A percentile compares a stretch with the other conserved stretches of the same genome.
Conservation (phyloP, 2,329 filamentous ascomycete species). For the Coleophoma crateriformis region DNA sequence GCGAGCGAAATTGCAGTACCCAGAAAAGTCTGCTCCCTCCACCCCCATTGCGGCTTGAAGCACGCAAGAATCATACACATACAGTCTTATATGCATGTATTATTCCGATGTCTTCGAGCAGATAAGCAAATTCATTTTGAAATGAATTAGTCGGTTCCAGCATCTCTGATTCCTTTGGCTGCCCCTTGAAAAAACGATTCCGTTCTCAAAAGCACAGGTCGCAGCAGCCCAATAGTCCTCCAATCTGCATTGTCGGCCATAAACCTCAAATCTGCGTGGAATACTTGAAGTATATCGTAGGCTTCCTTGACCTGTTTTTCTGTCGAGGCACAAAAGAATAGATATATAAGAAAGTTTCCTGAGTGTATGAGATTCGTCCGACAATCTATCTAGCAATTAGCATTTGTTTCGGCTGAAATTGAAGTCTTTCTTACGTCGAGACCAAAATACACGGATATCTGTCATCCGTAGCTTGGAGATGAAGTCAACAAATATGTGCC, state of each 20-base stretch:
- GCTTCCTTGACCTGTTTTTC: conserved; percentile 8
- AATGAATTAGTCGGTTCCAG: not conserved
- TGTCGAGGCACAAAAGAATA: conserved; percentile 37
- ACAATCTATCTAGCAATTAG: conserved; percentile 9
- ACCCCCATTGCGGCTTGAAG: no score
- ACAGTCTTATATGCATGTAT: no score
- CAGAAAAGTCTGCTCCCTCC: not conserved
- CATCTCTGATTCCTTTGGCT: conserved; percentile 7
- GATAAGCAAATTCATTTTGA: no score
- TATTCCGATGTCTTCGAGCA: no score
- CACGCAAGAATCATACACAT: no score
- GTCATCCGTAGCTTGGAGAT: conserved; percentile 1
- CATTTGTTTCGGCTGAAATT: not conserved
- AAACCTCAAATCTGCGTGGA: conserved; percentile 6
- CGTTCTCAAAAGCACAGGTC: conserved; percentile 9
- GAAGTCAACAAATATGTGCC: conserved; percentile 9
- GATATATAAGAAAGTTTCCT: conserved; percentile 42
- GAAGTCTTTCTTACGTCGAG: conserved; percentile 6
- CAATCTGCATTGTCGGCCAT: conserved; percentile 7
- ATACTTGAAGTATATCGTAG: conserved; percentile 11
- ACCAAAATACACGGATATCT: conserved; percentile 8
- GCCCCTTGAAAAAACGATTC: conserved; percentile 13
- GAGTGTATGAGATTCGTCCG: conserved; percentile 40
- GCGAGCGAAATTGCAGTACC: conserved; percentile 18
- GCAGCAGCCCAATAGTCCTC: conserved; percentile 11